Evolutionary conservation across 2,329 filamentous ascomycete genomes (phyloP).

Genomic region (Exophiala spinifera): DNA sequence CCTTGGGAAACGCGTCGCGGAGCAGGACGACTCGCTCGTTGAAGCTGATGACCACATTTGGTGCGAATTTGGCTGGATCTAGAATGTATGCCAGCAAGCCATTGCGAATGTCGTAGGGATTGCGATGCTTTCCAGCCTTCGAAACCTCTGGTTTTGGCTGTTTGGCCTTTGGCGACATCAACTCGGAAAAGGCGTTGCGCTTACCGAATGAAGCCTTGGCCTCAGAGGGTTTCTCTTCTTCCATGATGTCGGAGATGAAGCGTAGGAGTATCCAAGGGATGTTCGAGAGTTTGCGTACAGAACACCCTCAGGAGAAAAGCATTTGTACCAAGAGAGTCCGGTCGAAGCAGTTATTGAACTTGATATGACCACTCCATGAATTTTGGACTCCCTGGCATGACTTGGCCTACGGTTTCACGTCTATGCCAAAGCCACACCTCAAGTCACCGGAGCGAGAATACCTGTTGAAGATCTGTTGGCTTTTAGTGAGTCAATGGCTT

Average conservation of each 20-base stretch:
- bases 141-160: conserved; percentile 34
- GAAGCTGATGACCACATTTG: conserved; percentile 59
- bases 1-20: conserved; percentile 81
- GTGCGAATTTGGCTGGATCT: conserved; percentile 60
- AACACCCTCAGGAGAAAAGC: too few species aligned
- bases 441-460: too few species aligned
- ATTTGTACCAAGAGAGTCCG: too few species aligned
- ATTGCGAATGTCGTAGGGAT: conserved; percentile 19
- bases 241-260: background rate
- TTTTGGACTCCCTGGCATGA: too few species aligned
- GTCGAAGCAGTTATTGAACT: too few species aligned
- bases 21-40: conserved; percentile 71
- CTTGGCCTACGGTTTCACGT: too few species aligned
- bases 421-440: too few species aligned
- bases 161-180: conserved; percentile 50
- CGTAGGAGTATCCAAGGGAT: too few species aligned
- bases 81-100: conserved; percentile 63
- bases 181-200: conserved; percentile 44
- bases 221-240: background rate
- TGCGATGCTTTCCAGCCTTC: conserved; percentile 24
- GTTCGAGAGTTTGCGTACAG: too few species aligned
- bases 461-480: too few species aligned
- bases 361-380: too few species aligned
- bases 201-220: conserved; percentile 9
- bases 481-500: too few species aligned